phyloP scores from a whole-genome alignment of 2,329 filamentous ascomycete genomes.

The Hymenoscyphus linearis region DNA sequence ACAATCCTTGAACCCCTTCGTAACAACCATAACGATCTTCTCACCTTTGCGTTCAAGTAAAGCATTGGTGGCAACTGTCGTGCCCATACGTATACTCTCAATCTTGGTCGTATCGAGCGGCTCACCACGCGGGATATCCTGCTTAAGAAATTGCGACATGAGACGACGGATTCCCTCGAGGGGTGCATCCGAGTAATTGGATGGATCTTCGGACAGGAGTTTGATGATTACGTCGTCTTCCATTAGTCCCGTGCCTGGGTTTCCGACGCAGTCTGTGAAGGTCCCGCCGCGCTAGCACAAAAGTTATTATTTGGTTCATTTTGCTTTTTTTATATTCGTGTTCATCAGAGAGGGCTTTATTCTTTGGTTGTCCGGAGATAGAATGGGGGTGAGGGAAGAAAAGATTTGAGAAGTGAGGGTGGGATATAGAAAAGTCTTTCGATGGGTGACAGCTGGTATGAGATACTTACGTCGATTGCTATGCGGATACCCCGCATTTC shows the following conservation, averaged over 20 bases:
- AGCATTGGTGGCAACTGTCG: conserved; percentile 71
- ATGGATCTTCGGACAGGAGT: conserved; percentile 82
- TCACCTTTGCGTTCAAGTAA: conserved; percentile 70
- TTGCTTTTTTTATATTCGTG: not conserved
- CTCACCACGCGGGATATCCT: conserved; percentile 29
- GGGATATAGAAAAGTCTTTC: not conserved
- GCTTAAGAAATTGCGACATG: conserved; percentile 43
- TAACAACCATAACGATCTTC: conserved; percentile 63
- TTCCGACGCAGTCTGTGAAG: conserved; percentile 89
- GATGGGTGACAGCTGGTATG: not conserved
- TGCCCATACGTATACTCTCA: conserved; percentile 70
- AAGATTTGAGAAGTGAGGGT: not conserved
- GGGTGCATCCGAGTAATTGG: conserved; percentile 88
- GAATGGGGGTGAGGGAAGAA: not conserved
- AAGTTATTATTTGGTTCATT: not conserved
- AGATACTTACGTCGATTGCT: conserved; percentile 45
- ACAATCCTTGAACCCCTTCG: conserved; percentile 67
- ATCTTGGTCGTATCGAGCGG: conserved; percentile 56
- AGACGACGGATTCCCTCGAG: conserved; percentile 58
- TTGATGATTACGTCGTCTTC: conserved; percentile 79
- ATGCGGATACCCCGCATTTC: conserved; percentile 59
- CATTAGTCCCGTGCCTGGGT: conserved; percentile 63
- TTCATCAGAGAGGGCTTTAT: not conserved
- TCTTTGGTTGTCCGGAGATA: not conserved
- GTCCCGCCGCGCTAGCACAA: conserved; percentile 66